Evolutionary conservation across 768 basidiomycete genomes (phyloP), one percentile per base, ranked within the genome.

Genomic region (Xerocomellus dryophilus): DNA sequence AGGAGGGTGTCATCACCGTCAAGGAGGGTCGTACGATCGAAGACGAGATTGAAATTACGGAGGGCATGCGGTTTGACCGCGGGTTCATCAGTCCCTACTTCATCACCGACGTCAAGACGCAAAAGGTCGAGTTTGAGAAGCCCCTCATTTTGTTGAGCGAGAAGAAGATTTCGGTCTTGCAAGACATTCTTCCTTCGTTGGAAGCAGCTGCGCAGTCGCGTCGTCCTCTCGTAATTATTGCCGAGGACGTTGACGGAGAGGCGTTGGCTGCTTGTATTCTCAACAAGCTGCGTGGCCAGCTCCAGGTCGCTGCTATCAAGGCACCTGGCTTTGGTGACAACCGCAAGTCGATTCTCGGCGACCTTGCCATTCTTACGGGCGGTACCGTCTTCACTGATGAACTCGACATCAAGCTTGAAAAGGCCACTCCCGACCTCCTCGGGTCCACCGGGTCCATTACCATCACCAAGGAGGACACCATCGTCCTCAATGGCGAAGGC

Each of bases 1-100:
- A 96, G 78, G 96, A 99, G 76, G 96, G 96, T 71, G 96, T 98
- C 67, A 98, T 99, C 78, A 98, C 96, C 46, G 95, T 99, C 72
- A 99, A 98, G 80, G 96, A 99, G 73, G 96, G 96, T 41, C 86
- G 89, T 63, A 98, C 96, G 6, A 97, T 95, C 60, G 93, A 97
- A 65, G 96, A 98, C 68, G 93, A 97, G 74, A 98, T 97, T 69
- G 96, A 98, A 72, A 93, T 98, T 66, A 98, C 96, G 23, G 96
- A 98, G 76, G 96, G 96, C 73, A 98, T 98, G 96, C 86, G 93
- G 66, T 97, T 98, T 76, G 96, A 98, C 82, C 89, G 96, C 50
- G 96, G 96, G 25, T 98, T 84, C 81, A 95, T 97, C 74, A 93
- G 90, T 1, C 93, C 95, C 0, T 98, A 97, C 82, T 96, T 98